These are phyloP conservation scores for Suillus americanus DNA, from an alignment of 768 basidiomycete genomes.

Conservation along the genomic window DNA sequence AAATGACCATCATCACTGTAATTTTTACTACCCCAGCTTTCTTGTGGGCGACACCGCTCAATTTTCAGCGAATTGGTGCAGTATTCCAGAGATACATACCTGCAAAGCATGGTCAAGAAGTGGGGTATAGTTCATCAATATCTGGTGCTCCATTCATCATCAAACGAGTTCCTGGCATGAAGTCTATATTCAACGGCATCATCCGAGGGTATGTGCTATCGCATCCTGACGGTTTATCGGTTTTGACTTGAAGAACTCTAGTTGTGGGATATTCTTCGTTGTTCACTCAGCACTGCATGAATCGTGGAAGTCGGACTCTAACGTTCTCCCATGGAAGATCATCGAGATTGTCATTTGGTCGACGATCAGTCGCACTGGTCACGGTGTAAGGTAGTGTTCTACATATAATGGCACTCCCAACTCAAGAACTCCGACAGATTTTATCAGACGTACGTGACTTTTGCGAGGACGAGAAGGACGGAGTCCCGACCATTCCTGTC, in stretches of 20 bases:
- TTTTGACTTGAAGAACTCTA: neutral
- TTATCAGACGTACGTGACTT: neutral
- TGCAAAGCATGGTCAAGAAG: neutral
- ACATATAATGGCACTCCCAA: neutral
- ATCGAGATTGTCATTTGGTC: neutral
- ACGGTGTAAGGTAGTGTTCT: neutral
- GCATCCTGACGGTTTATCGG: neutral
- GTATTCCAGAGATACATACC: neutral
- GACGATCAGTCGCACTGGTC: neutral
- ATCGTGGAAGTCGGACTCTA: neutral
- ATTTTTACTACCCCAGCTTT: neutral
- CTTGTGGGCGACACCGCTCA: neutral
- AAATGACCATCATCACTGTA: neutral
- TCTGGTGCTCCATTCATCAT: neutral
- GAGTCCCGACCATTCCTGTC: neutral
- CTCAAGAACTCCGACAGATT: neutral
- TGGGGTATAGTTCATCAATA: neutral
- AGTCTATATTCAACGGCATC: neutral
- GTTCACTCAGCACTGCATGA: neutral
- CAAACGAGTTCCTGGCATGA: neutral
- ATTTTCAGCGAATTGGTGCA: neutral
- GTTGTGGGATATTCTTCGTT: neutral
- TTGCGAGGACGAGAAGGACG: neutral
- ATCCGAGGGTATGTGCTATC: neutral
- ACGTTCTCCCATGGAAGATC: neutral